These are phyloP conservation scores for Fusarium redolens DNA, from an alignment of 2,329 filamentous ascomycete genomes.

Conservation along the genomic window DNA sequence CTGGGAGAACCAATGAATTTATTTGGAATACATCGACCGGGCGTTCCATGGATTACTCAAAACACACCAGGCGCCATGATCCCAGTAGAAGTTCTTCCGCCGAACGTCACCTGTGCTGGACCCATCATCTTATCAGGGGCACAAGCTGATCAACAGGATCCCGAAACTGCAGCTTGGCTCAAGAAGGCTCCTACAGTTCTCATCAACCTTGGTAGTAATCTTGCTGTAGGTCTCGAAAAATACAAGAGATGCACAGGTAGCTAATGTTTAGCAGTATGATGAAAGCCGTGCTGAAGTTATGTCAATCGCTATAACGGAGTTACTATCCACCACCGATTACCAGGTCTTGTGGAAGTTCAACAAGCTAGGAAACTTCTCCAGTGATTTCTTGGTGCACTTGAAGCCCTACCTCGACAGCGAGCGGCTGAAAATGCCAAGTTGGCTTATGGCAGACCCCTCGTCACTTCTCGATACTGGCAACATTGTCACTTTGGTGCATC, in stretches of 20 bases:
- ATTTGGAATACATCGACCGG: conserved; percentile 40
- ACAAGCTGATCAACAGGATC: conserved; percentile 54
- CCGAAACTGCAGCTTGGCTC: conserved; percentile 57
- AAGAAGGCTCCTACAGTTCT: conserved; percentile 56
- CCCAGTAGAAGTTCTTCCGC: conserved; percentile 24
- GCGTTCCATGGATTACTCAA: conserved; percentile 47
- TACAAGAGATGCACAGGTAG: rapidly evolving
- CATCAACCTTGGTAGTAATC: conserved; percentile 59
- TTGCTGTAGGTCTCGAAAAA: not conserved
- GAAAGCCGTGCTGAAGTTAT: not conserved
- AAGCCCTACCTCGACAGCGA: conserved; percentile 19
- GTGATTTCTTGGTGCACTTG: conserved; percentile 18
- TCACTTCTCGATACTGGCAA: conserved; percentile 50
- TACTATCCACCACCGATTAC: conserved; percentile 9
- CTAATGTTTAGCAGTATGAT: not conserved
- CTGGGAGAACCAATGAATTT: conserved; percentile 38
- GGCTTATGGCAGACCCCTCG: conserved; percentile 46
- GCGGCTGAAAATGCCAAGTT: conserved; percentile 38
- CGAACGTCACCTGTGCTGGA: conserved; percentile 48
- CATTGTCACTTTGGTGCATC: conserved; percentile 29
- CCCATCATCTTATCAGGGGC: conserved; percentile 57
- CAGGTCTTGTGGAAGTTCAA: conserved; percentile 50
- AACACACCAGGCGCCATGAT: conserved; percentile 39
- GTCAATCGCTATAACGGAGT: not conserved
- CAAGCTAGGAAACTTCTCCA: conserved; percentile 14